Base-by-base conservation (phyloP, 2,329 filamentous ascomycete species). In the Diaporthe ilicicola region DNA sequence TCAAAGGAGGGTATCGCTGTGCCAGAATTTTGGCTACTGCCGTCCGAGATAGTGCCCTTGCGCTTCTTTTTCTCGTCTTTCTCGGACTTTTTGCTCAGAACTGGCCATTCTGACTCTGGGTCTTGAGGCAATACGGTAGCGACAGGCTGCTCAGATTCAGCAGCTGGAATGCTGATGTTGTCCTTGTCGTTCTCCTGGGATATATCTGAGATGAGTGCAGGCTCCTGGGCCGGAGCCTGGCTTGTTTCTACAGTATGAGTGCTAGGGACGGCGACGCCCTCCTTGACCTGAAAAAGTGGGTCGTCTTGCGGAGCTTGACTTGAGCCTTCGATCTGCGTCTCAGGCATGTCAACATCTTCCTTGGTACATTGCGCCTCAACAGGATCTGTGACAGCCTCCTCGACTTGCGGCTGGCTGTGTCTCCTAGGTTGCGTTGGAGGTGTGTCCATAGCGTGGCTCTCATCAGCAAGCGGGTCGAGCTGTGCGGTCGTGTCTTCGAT, bases 1-100 rank as follows among this genome's bases (percentile, higher is more conserved):
- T 67, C 62, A 59, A 54, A 37, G 24, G 54, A 55, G 15, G 64
- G 71, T 22, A 54, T 72, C 4, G 15, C 44, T 10, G 61, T n/a
- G 44, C 50, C 72, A 24, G 53, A 69, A 10, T 10, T 32, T 34
- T 65, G 46, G 17, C 54, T 56, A 17, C 67, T 66, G 9, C 56
- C 66, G 9, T 65, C 67, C 39, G 69, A 72, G 17, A 69, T 17
- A 7, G 56, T 53, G 53, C 39, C 64, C 46, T 67, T 70, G 53
- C 71, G 69, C 62, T 67, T 73, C 62, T 73, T 73, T 51, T 74
- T 74, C 72, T 76, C 78, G 70, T 75, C 74, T 48, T 81, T 81
- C 74, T 82, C 81, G 51, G 78, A 77, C 72, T 81, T 83, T 73
- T 79, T 81, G 42, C 70, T 74, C 6, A 70, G 69, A 62, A 71